These are phyloP conservation scores for Chrysanthemum makinoi DNA, from an alignment of 129 eudicot species.

Conservation along the genomic window DNA sequence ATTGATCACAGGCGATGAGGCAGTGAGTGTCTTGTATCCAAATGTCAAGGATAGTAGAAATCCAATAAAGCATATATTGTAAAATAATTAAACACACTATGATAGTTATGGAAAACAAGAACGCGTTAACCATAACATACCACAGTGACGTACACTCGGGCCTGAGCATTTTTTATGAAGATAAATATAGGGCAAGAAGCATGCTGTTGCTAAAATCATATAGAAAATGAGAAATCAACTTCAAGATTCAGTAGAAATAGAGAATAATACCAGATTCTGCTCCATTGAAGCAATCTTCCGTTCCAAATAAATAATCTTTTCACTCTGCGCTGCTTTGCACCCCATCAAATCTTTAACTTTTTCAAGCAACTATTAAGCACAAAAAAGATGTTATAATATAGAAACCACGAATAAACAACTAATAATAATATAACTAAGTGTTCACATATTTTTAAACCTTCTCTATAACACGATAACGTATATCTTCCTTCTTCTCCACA, in stretches of 20 bases:
- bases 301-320: constrained; percentile 43
- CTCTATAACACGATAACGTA: constrained; percentile 34
- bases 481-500: constrained; percentile 27
- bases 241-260: constrained; percentile 14
- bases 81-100: neutral
- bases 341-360: constrained; percentile 55
- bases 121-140: neutral
- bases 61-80: neutral
- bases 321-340: constrained; percentile 40
- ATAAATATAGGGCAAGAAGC: constrained; percentile 11
- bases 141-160: too few relatives aligned
- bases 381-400: neutral
- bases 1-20: neutral
- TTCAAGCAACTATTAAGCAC: constrained; percentile 39
- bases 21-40: neutral
- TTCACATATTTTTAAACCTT: constrained; percentile 42
- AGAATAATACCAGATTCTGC: constrained; percentile 54
- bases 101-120: neutral
- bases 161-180: neutral
- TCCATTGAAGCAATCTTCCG: constrained; percentile 43
- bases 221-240: neutral
- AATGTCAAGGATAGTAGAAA: neutral
- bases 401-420: constrained; percentile 13
- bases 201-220: neutral
- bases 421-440: neutral